Base-by-base conservation (phyloP, 1,284 basidiomycete genomes). In the Irpex sp. region DNA sequence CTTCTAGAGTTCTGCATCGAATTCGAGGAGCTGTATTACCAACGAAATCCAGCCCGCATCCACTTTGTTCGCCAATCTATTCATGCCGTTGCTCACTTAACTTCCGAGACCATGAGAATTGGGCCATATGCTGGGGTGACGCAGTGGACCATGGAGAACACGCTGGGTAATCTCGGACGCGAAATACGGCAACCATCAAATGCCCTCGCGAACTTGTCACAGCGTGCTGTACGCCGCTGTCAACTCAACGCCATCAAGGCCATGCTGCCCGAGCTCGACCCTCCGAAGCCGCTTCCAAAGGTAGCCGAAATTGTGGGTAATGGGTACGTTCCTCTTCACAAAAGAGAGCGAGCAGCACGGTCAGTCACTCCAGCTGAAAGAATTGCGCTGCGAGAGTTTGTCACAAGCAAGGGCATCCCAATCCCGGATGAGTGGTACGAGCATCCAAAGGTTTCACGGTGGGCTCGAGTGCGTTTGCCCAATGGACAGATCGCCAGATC, bases 401-500 rank as follows among this genome's bases (percentile, higher is more conserved):
- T 62, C 11, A 4, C 11, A 4, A 3, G n/a, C n/a, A 8, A 57
- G 21, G 55, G 34, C 17, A 17, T 51, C 6, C 17, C 11, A 2
- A 15, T 21, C 1, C 15, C 34, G 2, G 15, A 34, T 6, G 49
- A 49, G 5, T 60, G 58, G 58, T 11, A 21, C 3, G 17, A 51
- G 19, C n/a, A 57, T 38, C 57, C 61, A 7, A 15, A 34, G 36
- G n/a, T 68, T 4, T 4, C 3, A 26, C 13, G 67, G 5, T 77
- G 72, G 74, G 73, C 72, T 11, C 66, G 71, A 1, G 44, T 75
- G 6, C 58, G 52, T 2, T 64, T 76, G 11, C 74, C 75, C 0
- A 75, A 69, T 65, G 71, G 71, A 0, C 74, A 76, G 38, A 67
- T 72, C 44, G 72, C 71, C 1, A 65, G 73, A 0, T 69, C 68